Percentiles rank a stretch among this genome's conserved stretches.
Evolutionary conservation across 192 early-diverging fungal genomes (phyloP).

Genomic region (Entomortierella parvispora): DNA sequence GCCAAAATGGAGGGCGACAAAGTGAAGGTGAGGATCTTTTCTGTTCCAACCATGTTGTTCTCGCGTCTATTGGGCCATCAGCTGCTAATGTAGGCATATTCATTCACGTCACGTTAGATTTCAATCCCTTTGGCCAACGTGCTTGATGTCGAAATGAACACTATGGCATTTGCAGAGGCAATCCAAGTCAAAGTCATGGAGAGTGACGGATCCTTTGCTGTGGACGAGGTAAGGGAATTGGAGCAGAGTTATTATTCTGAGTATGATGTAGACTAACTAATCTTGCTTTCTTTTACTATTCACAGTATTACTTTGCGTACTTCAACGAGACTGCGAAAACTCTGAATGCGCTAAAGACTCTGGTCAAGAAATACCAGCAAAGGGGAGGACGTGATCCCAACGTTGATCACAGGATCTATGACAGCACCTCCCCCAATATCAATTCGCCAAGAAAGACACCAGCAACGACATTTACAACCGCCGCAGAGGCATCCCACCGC

Average conservation of each 20-base stretch:
- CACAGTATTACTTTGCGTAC: slow-evolving; percentile 73
- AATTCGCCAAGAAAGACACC: slow-evolving; percentile 1
- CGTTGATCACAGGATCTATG: slow-evolving; percentile 6
- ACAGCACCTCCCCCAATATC: slow-evolving; percentile 36
- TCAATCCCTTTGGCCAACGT: slow-evolving; percentile 66
- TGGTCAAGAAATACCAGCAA: slow-evolving; percentile 37
- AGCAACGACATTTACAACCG: neutral
- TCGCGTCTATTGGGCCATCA: too few species aligned
- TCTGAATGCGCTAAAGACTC: slow-evolving; percentile 33
- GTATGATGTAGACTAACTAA: too few species aligned
- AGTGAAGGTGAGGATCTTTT: slow-evolving; percentile 62
- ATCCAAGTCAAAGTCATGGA: slow-evolving; percentile 63
- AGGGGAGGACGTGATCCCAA: neutral
- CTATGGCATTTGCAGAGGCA: slow-evolving; percentile 60
- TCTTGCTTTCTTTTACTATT: neutral
- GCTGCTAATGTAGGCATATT: neutral
- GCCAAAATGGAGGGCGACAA: slow-evolving; percentile 68
- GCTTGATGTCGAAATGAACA: slow-evolving; percentile 60
- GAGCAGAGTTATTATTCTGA: neutral
- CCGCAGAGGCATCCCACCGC: neutral
- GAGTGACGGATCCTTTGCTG: slow-evolving; percentile 59
- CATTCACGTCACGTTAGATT: slow-evolving; percentile 22
- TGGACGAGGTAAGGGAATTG: slow-evolving; percentile 63
- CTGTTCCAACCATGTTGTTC: too few species aligned
- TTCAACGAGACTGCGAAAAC: slow-evolving; percentile 62